Base-by-base conservation (phyloP, 2,329 filamentous ascomycete species). In the Rosellinia necatrix region DNA sequence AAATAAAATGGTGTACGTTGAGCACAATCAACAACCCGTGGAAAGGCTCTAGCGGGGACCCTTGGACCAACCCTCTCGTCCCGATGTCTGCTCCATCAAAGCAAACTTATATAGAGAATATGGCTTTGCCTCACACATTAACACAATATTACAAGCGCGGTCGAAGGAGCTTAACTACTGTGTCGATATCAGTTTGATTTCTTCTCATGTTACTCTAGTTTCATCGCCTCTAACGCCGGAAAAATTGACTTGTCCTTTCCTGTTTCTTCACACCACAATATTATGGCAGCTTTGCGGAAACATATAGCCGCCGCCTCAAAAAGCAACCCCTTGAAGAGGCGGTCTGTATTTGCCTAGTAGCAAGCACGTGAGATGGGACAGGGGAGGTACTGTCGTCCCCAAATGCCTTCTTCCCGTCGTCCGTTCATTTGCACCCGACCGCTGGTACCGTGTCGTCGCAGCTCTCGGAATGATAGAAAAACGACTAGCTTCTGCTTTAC, bases 141-240 rank as follows among this genome's bases (percentile, higher is more conserved):
- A 50, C 21, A 43, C 2, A 38, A 44, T 35, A 64, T 40, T 32
- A 53, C 24, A 49, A 19, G 38, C 5, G 12, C 41, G 24, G 27
- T 15, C 40, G 46, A 57, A 56, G 67, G 58, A 64, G 61, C 61
- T 60, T 64, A 65, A 62, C 62, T 63, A 61, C 61, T 62, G 62
- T 63, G 53, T 62, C 56, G 30, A 54, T 53, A 49, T 60, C 22
- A 21, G 21, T 50, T 60, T 56, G 54, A 56, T 53, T 62, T 60
- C 58, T 61, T 60, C 42, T 62, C 55, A 55, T 49, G 40, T 30
- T 32, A 32, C 24, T 43, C 32, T 22, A 29, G 29, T 57, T 52
- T 64, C 66, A 58, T 62, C 67, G 49, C 63, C 63, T 61, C 64
- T 53, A 69, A 69, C 65, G 65, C 64, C 66, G 61, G 63, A 64